Conservation (phyloP, 768 basidiomycete species). For the Infundibulicybe gibba region DNA sequence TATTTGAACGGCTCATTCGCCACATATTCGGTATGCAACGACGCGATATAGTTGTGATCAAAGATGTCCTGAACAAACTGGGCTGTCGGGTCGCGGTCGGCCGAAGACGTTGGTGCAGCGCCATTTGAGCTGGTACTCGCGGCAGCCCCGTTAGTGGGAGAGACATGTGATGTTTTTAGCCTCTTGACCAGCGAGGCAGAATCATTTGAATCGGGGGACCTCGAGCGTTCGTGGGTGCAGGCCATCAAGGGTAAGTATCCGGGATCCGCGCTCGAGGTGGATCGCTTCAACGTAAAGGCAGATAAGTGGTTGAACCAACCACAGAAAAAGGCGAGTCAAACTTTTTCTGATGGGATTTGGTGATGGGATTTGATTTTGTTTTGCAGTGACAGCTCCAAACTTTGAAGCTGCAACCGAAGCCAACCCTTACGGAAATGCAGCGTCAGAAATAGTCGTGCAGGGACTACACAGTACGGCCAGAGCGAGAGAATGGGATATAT, state of each 20-base stretch:
- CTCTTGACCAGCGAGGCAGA: slow-evolving; percentile 17
- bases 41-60: slow-evolving; percentile 49
- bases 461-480: too few relatives aligned
- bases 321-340: too few relatives aligned
- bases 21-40: slow-evolving; percentile 53
- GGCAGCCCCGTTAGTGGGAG: slow-evolving; percentile 2
- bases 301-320: too few relatives aligned
- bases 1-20: slow-evolving; percentile 75
- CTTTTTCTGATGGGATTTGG: too few relatives aligned
- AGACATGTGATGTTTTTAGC: slow-evolving; percentile 21
- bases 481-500: too few relatives aligned
- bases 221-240: slow-evolving; percentile 20
- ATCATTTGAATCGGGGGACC: slow-evolving; percentile 15
- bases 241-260: slow-evolving; percentile 21
- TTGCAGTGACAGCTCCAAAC: too few relatives aligned
- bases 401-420: too few relatives aligned
- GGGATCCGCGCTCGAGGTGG: too few relatives aligned
- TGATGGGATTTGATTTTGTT: too few relatives aligned
- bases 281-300: too few relatives aligned
- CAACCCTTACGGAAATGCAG: too few relatives aligned
- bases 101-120: background rate
- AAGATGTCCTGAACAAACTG: slow-evolving; percentile 56
- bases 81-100: slow-evolving; percentile 25
- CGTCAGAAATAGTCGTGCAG: too few relatives aligned
- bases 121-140: slow-evolving; percentile 5